Conservation (phyloP, 352 stramenopile species). For the Phytophthora kernoviae region DNA sequence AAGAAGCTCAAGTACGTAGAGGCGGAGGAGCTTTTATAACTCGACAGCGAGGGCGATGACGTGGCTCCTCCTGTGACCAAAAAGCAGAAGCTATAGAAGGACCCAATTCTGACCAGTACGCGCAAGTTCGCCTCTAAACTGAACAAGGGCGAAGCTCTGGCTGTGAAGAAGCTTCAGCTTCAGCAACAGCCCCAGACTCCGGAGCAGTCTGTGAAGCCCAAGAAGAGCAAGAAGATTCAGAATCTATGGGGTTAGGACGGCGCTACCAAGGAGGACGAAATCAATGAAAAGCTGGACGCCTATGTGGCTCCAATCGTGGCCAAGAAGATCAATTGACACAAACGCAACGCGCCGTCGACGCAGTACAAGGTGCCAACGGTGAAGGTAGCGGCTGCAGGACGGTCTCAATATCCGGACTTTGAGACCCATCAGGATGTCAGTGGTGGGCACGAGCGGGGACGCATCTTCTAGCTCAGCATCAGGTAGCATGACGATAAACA, state of each 20-base stretch:
- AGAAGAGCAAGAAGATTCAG: no score
- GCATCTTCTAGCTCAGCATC: conserved; percentile 23
- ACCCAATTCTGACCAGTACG: conserved; percentile 67
- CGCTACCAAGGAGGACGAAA: no score
- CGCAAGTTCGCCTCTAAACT: conserved; percentile 71
- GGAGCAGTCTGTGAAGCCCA: conserved; percentile 12
- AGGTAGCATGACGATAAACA: conserved; percentile 15
- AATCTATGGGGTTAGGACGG: no score
- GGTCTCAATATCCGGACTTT: conserved; percentile 89
- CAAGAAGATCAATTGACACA: no score
- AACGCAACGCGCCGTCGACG: conserved; percentile 60
- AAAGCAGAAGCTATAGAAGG: conserved; percentile 69
- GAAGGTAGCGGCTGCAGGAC: conserved; percentile 67
- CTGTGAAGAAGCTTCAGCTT: conserved; percentile 70
- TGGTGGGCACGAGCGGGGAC: conserved; percentile 25
- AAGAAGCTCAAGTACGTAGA: conserved; percentile 79
- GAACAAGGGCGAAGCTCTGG: no score
- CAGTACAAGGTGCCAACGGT: conserved; percentile 74
- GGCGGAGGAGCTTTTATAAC: conserved; percentile 80
- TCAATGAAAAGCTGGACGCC: no score
- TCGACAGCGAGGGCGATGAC: conserved; percentile 71
- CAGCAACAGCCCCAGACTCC: conserved; percentile 27
- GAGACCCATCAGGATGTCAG: conserved; percentile 79
- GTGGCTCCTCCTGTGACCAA: conserved; percentile 50
- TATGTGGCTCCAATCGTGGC: no score